Evolutionary conservation across 2,329 filamentous ascomycete genomes (phyloP).

Genomic region (Microdochium nivale): DNA sequence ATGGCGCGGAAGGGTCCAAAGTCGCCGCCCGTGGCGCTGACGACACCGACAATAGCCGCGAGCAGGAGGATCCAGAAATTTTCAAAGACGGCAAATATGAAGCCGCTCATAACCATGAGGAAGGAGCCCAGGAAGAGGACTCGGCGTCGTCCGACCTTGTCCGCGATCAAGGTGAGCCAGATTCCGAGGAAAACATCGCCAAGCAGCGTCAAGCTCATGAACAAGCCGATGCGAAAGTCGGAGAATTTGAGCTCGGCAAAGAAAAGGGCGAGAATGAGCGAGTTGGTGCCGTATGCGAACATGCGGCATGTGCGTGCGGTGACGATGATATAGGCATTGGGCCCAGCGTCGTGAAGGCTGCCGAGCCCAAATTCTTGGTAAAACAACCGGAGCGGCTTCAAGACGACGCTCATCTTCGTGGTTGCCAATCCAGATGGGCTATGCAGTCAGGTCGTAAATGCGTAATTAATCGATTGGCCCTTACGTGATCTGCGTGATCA

Average conservation of each 20-base stretch:
- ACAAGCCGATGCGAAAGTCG: slow-evolving; percentile 51
- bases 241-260: slow-evolving; percentile 46
- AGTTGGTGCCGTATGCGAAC: slow-evolving; percentile 54
- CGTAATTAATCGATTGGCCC: neutral
- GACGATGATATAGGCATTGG: slow-evolving; percentile 46
- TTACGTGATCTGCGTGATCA: neutral
- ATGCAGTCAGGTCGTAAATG: neutral
- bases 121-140: slow-evolving; percentile 43
- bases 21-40: slow-evolving; percentile 54
- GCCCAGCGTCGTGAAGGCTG: slow-evolving; percentile 35
- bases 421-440: neutral
- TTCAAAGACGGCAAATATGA: slow-evolving; percentile 42
- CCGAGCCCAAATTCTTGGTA: slow-evolving; percentile 39
- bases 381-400: slow-evolving; percentile 17
- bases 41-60: slow-evolving; percentile 51
- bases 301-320: slow-evolving; percentile 43
- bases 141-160: slow-evolving; percentile 45
- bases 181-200: slow-evolving; percentile 54
- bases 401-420: slow-evolving; percentile 10
- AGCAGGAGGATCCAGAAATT: slow-evolving; percentile 51
- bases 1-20: slow-evolving; percentile 61
- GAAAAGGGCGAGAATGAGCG: slow-evolving; percentile 53
- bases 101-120: slow-evolving; percentile 48
- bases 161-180: slow-evolving; percentile 48
- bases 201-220: slow-evolving; percentile 54